Percentiles rank a stretch among this genome's conserved stretches.
Evolutionary conservation across 345 rosid species (phyloP).

Genomic region (Pelargonium nanum): DNA sequence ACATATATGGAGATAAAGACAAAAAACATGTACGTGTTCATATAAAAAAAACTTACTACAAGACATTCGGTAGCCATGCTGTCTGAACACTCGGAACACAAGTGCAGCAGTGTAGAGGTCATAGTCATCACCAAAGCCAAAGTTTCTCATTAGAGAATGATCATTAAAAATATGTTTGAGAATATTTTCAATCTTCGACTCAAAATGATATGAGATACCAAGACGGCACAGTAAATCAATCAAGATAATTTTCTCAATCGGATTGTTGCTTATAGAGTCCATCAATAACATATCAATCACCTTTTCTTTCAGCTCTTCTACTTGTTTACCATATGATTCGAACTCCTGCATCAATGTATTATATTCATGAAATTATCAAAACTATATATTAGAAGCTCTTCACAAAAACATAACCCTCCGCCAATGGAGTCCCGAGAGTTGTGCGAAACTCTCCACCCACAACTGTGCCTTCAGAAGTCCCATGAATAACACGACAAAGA

Average conservation of each 20-base stretch:
- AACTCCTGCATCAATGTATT: background rate
- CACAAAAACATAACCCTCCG: no score
- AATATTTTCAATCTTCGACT: constrained; percentile 7
- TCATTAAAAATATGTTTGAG: background rate
- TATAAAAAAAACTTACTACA: no score
- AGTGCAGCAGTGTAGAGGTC: background rate
- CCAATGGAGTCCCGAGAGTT: no score
- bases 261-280: background rate
- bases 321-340: background rate
- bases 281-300: constrained; percentile 3
- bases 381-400: no score
- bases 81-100: constrained; percentile 8
- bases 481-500: no score
- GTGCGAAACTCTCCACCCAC: no score
- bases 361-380: no score
- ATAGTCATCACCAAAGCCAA: background rate
- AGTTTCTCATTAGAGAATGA: background rate
- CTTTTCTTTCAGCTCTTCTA: background rate
- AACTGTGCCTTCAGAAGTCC: no score
- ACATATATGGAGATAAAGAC: no score
- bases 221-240: constrained; percentile 7
- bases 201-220: constrained; percentile 13
- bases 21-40: no score
- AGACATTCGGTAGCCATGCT: constrained; percentile 5
- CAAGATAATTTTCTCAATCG: background rate